A percentile compares a stretch with the other conserved stretches of the same genome.
phyloP scores from a whole-genome alignment of 2,329 filamentous ascomycete genomes.

The Fusarium phyllophilum region DNA sequence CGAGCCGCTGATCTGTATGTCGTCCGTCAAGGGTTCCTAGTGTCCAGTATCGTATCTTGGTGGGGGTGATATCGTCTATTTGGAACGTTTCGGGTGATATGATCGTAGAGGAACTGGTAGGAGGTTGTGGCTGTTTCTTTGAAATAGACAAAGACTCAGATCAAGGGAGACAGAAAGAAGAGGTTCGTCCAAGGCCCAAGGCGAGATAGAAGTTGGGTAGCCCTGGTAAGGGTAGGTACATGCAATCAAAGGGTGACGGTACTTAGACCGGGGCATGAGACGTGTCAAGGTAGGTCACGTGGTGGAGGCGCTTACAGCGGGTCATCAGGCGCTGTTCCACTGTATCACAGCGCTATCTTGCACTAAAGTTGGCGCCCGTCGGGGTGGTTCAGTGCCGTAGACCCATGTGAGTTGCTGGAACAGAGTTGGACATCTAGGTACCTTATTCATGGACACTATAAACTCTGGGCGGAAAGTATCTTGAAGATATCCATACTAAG shows the following conservation, averaged over 20 bases:
- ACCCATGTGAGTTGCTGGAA: neutral
- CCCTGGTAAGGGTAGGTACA: slow-evolving; percentile 38
- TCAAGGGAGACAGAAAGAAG: slow-evolving; percentile 36
- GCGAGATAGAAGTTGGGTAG: slow-evolving; percentile 41
- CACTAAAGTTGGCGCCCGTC: slow-evolving; percentile 42
- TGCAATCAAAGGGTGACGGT: slow-evolving; percentile 43
- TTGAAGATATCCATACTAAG: neutral
- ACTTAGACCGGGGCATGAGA: slow-evolving; percentile 41
- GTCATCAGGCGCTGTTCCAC: slow-evolving; percentile 36
- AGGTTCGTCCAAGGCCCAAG: slow-evolving; percentile 39
- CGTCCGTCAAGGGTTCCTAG: slow-evolving; percentile 41
- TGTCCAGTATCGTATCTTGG: slow-evolving; percentile 16
- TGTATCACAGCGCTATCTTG: slow-evolving; percentile 39
- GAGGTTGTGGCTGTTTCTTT: slow-evolving; percentile 16
- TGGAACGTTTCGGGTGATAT: slow-evolving; percentile 8
- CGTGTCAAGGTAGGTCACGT: slow-evolving; percentile 41
- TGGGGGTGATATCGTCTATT: slow-evolving; percentile 20
- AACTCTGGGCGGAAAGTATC: neutral
- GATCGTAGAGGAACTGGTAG: slow-evolving; percentile 12
- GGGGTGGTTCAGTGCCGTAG: slow-evolving; percentile 13
- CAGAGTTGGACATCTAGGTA: neutral
- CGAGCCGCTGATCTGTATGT: slow-evolving; percentile 40
- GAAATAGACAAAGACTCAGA: slow-evolving; percentile 31
- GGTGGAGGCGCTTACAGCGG: slow-evolving; percentile 32
- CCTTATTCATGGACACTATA: neutral